A percentile compares a stretch with the other conserved stretches of the same genome.
Conservation (phyloP, 495 filamentous ascomycete species). For the Talaromyces liani region DNA sequence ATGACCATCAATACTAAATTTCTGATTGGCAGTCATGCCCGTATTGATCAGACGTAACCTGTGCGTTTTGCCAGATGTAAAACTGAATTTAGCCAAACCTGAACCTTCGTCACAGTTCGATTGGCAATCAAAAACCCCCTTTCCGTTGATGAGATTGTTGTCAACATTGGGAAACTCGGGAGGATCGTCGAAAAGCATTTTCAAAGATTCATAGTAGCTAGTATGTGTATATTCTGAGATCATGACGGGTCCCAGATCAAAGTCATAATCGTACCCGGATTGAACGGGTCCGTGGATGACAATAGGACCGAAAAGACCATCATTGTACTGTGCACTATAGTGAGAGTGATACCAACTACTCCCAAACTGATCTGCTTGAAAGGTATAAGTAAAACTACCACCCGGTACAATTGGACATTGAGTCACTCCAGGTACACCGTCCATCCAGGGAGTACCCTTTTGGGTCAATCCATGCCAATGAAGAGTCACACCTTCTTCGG, state of each 20-base stretch:
- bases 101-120: background rate
- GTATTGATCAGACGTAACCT: constrained; percentile 51
- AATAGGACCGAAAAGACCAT: constrained; percentile 25
- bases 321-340: constrained; percentile 50
- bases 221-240: background rate
- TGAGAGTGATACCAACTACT: constrained; percentile 47
- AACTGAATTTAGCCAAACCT: background rate
- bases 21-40: constrained; percentile 38
- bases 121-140: background rate
- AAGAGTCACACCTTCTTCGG: constrained; percentile 28
- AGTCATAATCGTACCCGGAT: background rate
- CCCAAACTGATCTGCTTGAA: constrained; percentile 48
- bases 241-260: background rate
- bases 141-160: constrained; percentile 1
- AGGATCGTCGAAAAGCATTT: too few species aligned
- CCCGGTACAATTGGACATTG: constrained; percentile 50
- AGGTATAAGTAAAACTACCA: constrained; percentile 34
- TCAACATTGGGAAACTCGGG: background rate
- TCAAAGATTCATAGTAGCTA: background rate
- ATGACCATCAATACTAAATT: constrained; percentile 34
- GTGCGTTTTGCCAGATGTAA: constrained; percentile 35
- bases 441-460: constrained; percentile 17
- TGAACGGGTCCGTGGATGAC: too few species aligned
- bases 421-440: constrained; percentile 46
- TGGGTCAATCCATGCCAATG: constrained; percentile 52